These are phyloP conservation scores for Nymphaea colorata DNA, from an alignment of 164 flowering plant genomes.

Conservation along the genomic window DNA sequence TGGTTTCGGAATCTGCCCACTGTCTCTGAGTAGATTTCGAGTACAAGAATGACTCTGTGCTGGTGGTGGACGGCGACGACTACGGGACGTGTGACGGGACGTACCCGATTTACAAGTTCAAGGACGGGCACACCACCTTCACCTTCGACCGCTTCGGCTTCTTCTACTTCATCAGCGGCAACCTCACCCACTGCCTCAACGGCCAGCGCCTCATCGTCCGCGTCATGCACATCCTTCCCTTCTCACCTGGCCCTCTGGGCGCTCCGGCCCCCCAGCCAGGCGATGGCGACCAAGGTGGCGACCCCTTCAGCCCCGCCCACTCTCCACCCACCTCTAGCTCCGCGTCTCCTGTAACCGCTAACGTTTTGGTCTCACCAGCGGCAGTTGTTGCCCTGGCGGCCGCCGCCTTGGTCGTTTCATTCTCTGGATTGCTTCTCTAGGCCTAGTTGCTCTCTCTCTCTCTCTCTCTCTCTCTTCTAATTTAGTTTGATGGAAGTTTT, in stretches of 20 bases:
- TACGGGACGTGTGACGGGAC: conserved; percentile 23
- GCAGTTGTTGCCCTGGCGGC: neutral
- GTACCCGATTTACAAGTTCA: conserved; percentile 20
- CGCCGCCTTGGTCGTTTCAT: neutral
- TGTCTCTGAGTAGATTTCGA: conserved; percentile 29
- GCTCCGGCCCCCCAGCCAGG: neutral
- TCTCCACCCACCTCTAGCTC: conserved; percentile 1
- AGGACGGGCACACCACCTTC: conserved; percentile 32
- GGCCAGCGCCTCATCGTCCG: conserved; percentile 37
- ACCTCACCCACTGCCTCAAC: conserved; percentile 24
- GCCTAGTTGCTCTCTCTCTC: no score
- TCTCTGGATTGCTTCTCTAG: neutral
- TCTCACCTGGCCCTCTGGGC: conserved; percentile 17
- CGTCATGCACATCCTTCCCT: conserved; percentile 25
- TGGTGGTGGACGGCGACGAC: conserved; percentile 29
- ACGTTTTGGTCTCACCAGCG: neutral
- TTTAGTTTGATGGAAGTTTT: no score
- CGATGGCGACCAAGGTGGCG: conserved; percentile 5
- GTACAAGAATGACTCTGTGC: conserved; percentile 48
- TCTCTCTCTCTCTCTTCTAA: no score
- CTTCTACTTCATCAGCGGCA: conserved; percentile 51
- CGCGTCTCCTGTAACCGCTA: neutral
- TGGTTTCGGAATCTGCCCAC: neutral
- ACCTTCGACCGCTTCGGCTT: conserved; percentile 33
- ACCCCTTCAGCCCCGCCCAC: neutral